phyloP scores from a whole-genome alignment of 1,139 yeast genomes.

The Yamadazyma kanchanaburiensis region DNA sequence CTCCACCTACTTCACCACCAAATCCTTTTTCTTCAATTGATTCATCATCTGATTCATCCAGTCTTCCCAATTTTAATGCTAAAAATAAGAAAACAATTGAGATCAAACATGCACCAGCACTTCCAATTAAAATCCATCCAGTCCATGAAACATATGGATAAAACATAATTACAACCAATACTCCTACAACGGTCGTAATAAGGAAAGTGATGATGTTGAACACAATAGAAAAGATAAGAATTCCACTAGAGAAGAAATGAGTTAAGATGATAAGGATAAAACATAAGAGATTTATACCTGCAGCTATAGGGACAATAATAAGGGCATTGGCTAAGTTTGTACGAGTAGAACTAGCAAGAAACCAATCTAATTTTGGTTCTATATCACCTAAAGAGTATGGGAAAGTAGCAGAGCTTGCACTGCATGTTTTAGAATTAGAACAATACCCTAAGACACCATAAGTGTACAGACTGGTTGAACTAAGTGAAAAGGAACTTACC shows the following conservation, averaged over 20 bases:
- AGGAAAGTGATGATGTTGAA: conserved; percentile 45
- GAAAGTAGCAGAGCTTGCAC: conserved; percentile 26
- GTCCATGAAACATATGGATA: conserved; percentile 66
- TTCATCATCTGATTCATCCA: conserved; percentile 20
- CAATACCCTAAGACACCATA: conserved; percentile 93
- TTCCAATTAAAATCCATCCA: conserved; percentile 65
- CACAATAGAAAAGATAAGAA: conserved; percentile 23
- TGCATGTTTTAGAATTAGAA: conserved; percentile 40
- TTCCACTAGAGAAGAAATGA: conserved; percentile 18
- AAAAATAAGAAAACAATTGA: conserved; percentile 27
- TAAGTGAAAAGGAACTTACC: conserved; percentile 33
- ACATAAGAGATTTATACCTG: conserved; percentile 62
- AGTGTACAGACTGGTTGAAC: conserved; percentile 41
- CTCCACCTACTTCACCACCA: conserved; percentile 14
- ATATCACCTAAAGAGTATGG: conserved; percentile 28
- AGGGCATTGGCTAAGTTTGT: conserved; percentile 66
- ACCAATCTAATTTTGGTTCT: conserved; percentile 20
- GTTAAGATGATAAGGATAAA: conserved; percentile 36
- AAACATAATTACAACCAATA: conserved; percentile 54
- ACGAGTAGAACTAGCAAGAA: conserved; percentile 41
- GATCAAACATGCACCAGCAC: conserved; percentile 53
- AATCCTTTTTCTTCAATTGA: conserved; percentile 8
- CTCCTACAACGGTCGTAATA: conserved; percentile 47
- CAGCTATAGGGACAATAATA: conserved; percentile 78
- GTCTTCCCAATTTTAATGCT: conserved; percentile 14